Conservation (phyloP, 169 alveolate genomes). For the Plasmodium inui region DNA sequence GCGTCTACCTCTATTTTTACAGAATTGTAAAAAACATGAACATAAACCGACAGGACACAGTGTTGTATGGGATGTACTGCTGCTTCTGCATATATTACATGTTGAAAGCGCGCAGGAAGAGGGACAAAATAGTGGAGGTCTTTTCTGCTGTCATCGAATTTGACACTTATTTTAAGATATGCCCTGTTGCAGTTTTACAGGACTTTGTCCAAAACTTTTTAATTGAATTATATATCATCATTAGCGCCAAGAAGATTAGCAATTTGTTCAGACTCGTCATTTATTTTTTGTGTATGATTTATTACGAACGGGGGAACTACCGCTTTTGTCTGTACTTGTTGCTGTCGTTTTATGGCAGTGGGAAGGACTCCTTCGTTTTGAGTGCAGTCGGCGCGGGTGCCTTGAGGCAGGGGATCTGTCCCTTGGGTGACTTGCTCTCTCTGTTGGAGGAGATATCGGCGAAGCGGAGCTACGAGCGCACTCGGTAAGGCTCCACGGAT, state of each 20-base stretch:
- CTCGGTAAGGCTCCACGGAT: not conserved
- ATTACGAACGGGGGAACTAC: conserved; percentile 48
- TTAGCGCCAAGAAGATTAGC: conserved; percentile 27
- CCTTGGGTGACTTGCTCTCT: not conserved
- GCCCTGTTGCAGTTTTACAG: not conserved
- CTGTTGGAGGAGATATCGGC: not conserved
- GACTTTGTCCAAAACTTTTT: conserved; percentile 50
- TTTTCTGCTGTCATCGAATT: not conserved
- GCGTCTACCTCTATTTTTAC: conserved; percentile 57
- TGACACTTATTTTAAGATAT: conserved; percentile 28
- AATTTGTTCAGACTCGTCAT: conserved; percentile 33
- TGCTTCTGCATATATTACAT: conserved; percentile 55
- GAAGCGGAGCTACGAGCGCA: not conserved
- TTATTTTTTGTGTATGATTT: conserved; percentile 57
- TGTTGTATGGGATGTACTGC: conserved; percentile 42
- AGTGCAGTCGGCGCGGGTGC: not conserved
- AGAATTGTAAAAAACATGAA: conserved; percentile 50
- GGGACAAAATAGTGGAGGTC: conserved; percentile 9
- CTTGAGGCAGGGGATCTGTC: conserved; percentile 7
- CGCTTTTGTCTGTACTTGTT: conserved; percentile 16
- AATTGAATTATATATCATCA: conserved; percentile 40
- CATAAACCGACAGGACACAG: conserved; percentile 31
- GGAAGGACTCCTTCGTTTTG: not conserved
- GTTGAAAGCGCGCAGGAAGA: conserved; percentile 43
- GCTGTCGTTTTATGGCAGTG: conserved; percentile 23